phyloP scores from a whole-genome alignment of 2,329 filamentous ascomycete species.

The Ambrosiella xylebori region DNA sequence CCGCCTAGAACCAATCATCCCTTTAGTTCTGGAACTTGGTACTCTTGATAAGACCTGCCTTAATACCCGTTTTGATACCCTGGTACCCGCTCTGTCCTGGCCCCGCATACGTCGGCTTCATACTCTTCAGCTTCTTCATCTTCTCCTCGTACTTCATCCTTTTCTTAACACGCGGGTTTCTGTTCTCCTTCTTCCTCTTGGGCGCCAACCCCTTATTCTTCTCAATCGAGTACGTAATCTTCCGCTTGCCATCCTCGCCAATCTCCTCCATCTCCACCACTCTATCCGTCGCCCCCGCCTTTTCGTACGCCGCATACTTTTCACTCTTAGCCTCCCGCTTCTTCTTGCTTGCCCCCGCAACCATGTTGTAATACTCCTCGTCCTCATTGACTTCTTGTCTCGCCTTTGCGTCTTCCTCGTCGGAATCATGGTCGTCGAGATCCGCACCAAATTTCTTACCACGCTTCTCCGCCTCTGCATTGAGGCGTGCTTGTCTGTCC shows the following conservation, averaged over 20 bases:
- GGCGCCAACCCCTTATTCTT: slow-evolving; percentile 95
- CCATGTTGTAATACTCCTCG: slow-evolving; percentile 79
- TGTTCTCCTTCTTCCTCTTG: slow-evolving; percentile 78
- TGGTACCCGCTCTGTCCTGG: slow-evolving; percentile 72
- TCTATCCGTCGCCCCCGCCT: slow-evolving; percentile 46
- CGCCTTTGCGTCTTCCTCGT: slow-evolving; percentile 8
- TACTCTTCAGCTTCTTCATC: slow-evolving; percentile 87
- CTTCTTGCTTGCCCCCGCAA: slow-evolving; percentile 49
- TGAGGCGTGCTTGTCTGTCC: slow-evolving; percentile 72
- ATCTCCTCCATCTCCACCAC: slow-evolving; percentile 50
- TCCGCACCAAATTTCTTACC: slow-evolving; percentile 51
- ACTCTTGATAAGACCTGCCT: slow-evolving; percentile 82
- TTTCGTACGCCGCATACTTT: slow-evolving; percentile 36
- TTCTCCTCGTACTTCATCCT: slow-evolving; percentile 89
- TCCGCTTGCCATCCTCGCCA: slow-evolving; percentile 72
- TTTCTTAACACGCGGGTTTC: slow-evolving; percentile 97
- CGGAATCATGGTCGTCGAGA: slow-evolving; percentile 43
- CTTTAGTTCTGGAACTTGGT: slow-evolving; percentile 51
- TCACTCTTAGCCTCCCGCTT: slow-evolving; percentile 58
- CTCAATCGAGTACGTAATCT: slow-evolving; percentile 83
- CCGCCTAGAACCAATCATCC: background rate
- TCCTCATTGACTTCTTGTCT: slow-evolving; percentile 45
- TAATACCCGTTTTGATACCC: slow-evolving; percentile 90
- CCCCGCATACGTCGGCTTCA: slow-evolving; percentile 72
- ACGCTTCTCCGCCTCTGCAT: slow-evolving; percentile 72